A percentile compares a stretch with the other conserved stretches of the same genome.
These are phyloP conservation scores for Alternaria triticina DNA, from an alignment of 2,329 filamentous ascomycete species.

Conservation along the genomic window DNA sequence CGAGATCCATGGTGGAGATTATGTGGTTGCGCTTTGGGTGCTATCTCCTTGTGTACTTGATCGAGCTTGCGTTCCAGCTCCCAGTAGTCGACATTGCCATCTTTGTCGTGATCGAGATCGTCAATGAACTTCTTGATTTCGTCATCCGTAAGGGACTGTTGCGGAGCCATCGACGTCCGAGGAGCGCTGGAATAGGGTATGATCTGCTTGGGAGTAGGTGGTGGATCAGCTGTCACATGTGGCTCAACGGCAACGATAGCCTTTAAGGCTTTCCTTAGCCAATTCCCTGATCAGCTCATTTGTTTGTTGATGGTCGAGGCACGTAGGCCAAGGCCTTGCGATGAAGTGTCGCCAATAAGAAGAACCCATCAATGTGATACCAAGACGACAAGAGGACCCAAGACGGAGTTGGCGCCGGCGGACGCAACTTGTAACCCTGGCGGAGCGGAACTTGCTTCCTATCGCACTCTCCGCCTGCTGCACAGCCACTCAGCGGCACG, in stretches of 20 bases:
- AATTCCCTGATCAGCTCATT: neutral
- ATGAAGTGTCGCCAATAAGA: slow-evolving; percentile 13
- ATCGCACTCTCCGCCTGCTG: slow-evolving; percentile 5
- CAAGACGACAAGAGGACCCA: slow-evolving; percentile 35
- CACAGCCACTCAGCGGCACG: slow-evolving; percentile 3
- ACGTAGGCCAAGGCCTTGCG: slow-evolving; percentile 39
- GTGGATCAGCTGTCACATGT: neutral
- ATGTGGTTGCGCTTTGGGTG: slow-evolving; percentile 55
- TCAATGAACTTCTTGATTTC: slow-evolving; percentile 62
- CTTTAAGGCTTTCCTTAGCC: slow-evolving; percentile 16
- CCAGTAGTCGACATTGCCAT: slow-evolving; percentile 60
- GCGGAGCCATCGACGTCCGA: slow-evolving; percentile 26
- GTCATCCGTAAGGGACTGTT: slow-evolving; percentile 48
- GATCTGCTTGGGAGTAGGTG: neutral
- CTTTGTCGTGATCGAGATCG: slow-evolving; percentile 59
- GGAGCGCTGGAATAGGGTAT: neutral
- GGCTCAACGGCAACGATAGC: neutral
- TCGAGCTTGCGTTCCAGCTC: slow-evolving; percentile 63
- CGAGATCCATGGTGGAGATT: slow-evolving; percentile 51
- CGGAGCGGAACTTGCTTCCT: slow-evolving; percentile 19
- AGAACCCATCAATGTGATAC: slow-evolving; percentile 15
- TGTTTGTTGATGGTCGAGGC: slow-evolving; percentile 19
- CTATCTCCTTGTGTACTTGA: slow-evolving; percentile 59
- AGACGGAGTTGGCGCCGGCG: slow-evolving; percentile 26
- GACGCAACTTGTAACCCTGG: slow-evolving; percentile 11